Evolutionary conservation across 306 rosid species (phyloP), one percentile per base, ranked within the genome.

Genomic region (Sindora glabra): DNA sequence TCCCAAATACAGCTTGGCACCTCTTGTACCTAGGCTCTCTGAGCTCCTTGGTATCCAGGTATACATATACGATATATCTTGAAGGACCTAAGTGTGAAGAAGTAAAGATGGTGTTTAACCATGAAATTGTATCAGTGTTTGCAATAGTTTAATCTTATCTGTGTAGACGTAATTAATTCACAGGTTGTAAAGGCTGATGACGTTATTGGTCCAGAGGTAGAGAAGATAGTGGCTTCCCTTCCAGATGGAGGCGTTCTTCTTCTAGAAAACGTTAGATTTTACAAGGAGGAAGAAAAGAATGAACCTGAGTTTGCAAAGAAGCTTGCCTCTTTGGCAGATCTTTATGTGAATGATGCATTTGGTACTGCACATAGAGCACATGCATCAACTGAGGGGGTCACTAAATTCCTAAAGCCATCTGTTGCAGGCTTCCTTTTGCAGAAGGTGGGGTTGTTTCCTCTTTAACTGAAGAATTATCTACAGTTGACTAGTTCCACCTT

Each of bases 281-380:
- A 94, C 87, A 84, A 86, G 78, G 99, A 94, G 78, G 99, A 94
- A 79, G 99, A 94, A 69, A 89, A 94, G 76, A 94, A 94, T 17
- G 99, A 94, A 1, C 95, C 99, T 1, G 99, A 84, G 67, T 86
- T 81, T 64, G 97, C 99, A 3, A 89, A 94, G 76, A 94, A 94
- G 80, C 97, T 94, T 10, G 97, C 97, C 6, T 72, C 95, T 23
- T 70, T 89, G 6, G 99, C 99, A 30, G 99, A 94, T 82, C 77
- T 94, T 29, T 94, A 48, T 65, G 99, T 94, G 65, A 94, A 94
- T 51, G 99, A 94, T 79, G 99, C 99, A 33, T 94, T 94, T 37
- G 99, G 99, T 14, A 94, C 99, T 45, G 99, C 99, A 21, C 99
- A 94, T 39, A 89, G 99, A 75, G 99, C 99, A 56, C 99, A 94